Percentiles rank a stretch among this genome's conserved stretches.
phyloP scores from a whole-genome alignment of 345 rosid genomes.

The Noccaea caerulescens region DNA sequence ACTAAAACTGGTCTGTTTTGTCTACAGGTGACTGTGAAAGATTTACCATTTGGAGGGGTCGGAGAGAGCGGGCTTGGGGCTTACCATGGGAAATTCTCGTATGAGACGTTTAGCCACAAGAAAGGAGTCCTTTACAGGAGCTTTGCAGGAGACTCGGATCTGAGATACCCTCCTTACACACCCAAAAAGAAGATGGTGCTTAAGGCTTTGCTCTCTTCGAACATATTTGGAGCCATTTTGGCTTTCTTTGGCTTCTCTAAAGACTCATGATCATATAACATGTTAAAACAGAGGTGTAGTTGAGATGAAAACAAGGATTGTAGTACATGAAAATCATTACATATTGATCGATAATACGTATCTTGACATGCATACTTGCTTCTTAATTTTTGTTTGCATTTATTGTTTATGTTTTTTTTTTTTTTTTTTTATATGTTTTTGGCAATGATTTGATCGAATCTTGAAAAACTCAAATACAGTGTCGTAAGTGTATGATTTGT shows the following conservation, averaged over 20 bases:
- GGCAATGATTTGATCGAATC: no score
- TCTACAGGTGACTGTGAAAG: conserved; percentile 59
- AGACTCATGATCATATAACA: conserved; percentile 37
- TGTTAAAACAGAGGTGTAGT: background rate
- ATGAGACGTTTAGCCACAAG: conserved; percentile 88
- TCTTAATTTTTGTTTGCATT: no score
- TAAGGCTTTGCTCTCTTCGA: conserved; percentile 57
- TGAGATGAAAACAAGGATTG: no score
- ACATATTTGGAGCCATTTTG: conserved; percentile 54
- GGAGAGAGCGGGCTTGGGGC: conserved; percentile 92
- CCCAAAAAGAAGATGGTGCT: conserved; percentile 54
- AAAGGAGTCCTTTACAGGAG: conserved; percentile 73
- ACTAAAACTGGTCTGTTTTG: background rate
- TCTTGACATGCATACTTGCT: no score
- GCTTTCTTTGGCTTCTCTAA: conserved; percentile 57
- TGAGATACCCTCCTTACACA: conserved; percentile 85
- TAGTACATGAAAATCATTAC: no score
- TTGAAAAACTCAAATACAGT: no score
- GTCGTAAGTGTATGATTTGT: no score
- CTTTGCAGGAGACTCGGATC: conserved; percentile 60
- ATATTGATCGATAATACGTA: no score
- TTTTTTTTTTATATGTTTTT: no score
- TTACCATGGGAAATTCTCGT: conserved; percentile 88
- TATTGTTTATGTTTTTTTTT: no score
- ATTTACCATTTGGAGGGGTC: conserved; percentile 88